Conservation (phyloP, 1,284 basidiomycete species). For the Heimioporus retisporus region DNA sequence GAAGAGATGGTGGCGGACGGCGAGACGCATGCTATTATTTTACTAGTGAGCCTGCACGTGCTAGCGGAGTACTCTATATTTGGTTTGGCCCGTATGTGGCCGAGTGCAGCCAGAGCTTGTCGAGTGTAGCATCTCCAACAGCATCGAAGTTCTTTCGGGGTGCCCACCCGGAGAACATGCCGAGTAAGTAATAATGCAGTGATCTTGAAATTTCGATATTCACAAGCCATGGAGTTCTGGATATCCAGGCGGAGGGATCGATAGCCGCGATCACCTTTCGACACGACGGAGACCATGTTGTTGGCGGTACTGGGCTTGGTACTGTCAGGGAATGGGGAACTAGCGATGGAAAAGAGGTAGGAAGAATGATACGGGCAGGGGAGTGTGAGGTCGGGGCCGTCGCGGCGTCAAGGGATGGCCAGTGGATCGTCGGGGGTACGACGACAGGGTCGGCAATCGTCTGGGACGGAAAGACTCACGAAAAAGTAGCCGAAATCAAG, state of each 20-base stretch:
- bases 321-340: slow-evolving; percentile 10
- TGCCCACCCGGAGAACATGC: neutral
- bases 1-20: too few relatives aligned
- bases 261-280: slow-evolving; percentile 12
- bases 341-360: slow-evolving; percentile 8
- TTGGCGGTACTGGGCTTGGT: slow-evolving; percentile 15
- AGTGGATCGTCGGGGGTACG: slow-evolving; percentile 14
- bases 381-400: slow-evolving; percentile 12
- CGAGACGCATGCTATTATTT: too few relatives aligned
- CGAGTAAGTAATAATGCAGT: neutral
- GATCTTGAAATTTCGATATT: neutral
- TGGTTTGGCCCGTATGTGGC: too few relatives aligned
- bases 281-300: slow-evolving; percentile 5
- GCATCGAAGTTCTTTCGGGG: neutral
- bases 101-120: too few relatives aligned
- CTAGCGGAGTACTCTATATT: too few relatives aligned
- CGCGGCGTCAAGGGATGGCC: slow-evolving; percentile 1
- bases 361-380: slow-evolving; percentile 3
- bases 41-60: too few relatives aligned
- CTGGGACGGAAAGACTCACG: slow-evolving; percentile 9
- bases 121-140: too few relatives aligned
- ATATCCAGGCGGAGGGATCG: slow-evolving; percentile 13
- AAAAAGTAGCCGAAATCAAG: slow-evolving; percentile 12
- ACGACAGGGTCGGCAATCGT: slow-evolving; percentile 12
- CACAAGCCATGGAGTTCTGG: neutral